phyloP scores from a whole-genome alignment of 2,329 filamentous ascomycete species.

The Apiospora phragmitis region DNA sequence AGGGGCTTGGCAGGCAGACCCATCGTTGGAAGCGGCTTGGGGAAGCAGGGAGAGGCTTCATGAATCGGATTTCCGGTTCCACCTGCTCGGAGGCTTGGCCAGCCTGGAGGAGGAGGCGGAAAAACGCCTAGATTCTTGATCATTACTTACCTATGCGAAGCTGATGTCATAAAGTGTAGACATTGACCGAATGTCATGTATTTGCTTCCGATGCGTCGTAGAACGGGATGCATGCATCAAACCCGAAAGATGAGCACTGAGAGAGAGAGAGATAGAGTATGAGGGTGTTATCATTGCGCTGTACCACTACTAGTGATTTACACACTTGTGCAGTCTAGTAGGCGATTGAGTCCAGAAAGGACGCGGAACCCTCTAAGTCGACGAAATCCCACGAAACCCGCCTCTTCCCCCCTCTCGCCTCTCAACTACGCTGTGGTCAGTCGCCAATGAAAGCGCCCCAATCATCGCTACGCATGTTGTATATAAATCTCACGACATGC shows the following conservation, averaged over 20 bases:
- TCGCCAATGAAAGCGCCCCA: not conserved
- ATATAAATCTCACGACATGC: not conserved
- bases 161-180: not conserved
- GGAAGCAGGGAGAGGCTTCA: not conserved
- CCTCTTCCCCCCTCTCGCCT: not conserved
- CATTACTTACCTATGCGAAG: not conserved
- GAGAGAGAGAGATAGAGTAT: no score
- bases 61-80: not conserved
- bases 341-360: not conserved
- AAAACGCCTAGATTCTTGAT: not conserved
- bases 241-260: no score
- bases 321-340: not conserved
- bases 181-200: not conserved
- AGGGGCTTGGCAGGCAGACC: conserved; percentile 8
- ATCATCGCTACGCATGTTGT: not conserved
- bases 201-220: not conserved
- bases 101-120: not conserved
- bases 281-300: not conserved
- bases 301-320: not conserved
- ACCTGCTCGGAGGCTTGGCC: not conserved
- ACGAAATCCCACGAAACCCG: not conserved
- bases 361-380: not conserved
- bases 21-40: not conserved
- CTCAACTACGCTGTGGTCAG: not conserved
- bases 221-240: not conserved